phyloP scores from a whole-genome alignment of 768 basidiomycete genomes.

The Terana coerulea region DNA sequence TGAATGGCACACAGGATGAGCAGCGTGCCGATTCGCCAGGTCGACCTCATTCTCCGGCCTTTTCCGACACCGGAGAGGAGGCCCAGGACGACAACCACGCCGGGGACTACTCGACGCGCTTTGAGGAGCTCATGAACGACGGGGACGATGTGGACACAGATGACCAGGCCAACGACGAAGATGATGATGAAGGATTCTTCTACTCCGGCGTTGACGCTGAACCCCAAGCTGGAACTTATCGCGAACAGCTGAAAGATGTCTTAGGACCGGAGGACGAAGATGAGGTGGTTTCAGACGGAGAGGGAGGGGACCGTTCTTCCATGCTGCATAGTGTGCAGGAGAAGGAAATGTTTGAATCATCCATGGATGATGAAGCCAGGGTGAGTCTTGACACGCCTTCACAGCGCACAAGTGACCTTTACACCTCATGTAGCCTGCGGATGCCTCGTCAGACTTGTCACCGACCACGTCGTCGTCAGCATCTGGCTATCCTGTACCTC shows the following conservation, averaged over 20 bases:
- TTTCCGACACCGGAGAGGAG: conserved; percentile 41
- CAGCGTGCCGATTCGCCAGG: background rate
- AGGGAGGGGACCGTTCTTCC: conserved; percentile 44
- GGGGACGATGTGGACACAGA: conserved; percentile 25
- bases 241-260: conserved; percentile 66
- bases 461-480: conserved; percentile 17
- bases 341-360: conserved; percentile 28
- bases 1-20: conserved; percentile 24
- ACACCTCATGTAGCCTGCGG: conserved; percentile 30
- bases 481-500: conserved; percentile 33
- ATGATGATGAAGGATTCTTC: conserved; percentile 62
- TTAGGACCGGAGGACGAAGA: conserved; percentile 58
- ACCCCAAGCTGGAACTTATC: conserved; percentile 52
- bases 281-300: conserved; percentile 42
- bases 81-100: conserved; percentile 33
- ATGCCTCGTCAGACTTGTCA: conserved; percentile 33
- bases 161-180: conserved; percentile 38
- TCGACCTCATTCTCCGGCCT: conserved; percentile 19
- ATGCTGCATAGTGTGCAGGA: conserved; percentile 38
- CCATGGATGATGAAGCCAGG: conserved; percentile 25
- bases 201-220: conserved; percentile 67
- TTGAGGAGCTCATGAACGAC: conserved; percentile 62
- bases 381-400: conserved; percentile 29
- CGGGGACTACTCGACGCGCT: conserved; percentile 63
- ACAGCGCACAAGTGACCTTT: conserved; percentile 14